Conservation (phyloP, 1,139 yeast species). For the Pneumocystis carinii region DNA sequence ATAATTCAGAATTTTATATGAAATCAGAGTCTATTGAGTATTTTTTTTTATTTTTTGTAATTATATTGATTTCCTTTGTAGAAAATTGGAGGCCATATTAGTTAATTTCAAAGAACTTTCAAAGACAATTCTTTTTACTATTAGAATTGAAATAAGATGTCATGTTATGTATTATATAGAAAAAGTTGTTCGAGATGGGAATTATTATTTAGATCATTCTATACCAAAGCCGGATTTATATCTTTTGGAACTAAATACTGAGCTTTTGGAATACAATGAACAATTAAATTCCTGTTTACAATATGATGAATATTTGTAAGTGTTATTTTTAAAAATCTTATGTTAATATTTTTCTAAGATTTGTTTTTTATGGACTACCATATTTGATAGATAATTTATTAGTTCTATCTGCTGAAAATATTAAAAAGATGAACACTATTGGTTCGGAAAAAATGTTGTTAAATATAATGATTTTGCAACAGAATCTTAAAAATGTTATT, state of each 20-base stretch:
- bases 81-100: slow-evolving; percentile 5
- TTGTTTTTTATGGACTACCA: slow-evolving; percentile 7
- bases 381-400: slow-evolving; percentile 9
- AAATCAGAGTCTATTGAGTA: not conserved
- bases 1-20: not conserved
- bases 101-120: slow-evolving; percentile 3
- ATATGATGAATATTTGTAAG: slow-evolving; percentile 1
- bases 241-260: slow-evolving; percentile 8
- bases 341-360: not conserved
- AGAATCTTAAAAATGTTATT: slow-evolving; percentile 7
- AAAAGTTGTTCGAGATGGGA: slow-evolving; percentile 7
- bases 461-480: slow-evolving; percentile 9
- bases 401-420: not conserved
- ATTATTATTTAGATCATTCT: slow-evolving; percentile 1
- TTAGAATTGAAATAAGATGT: slow-evolving; percentile 8
- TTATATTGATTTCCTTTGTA: not conserved
- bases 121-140: slow-evolving; percentile 1
- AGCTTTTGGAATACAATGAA: not conserved
- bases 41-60: not conserved
- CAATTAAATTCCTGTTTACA: not conserved
- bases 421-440: slow-evolving; percentile 1
- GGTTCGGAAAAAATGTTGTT: slow-evolving; percentile 7
- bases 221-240: slow-evolving; percentile 6
- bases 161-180: slow-evolving; percentile 8
- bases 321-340: not conserved